These are phyloP conservation scores for Calonectria pseudoturangicola DNA, from an alignment of 2,329 filamentous ascomycete species.

Conservation along the genomic window DNA sequence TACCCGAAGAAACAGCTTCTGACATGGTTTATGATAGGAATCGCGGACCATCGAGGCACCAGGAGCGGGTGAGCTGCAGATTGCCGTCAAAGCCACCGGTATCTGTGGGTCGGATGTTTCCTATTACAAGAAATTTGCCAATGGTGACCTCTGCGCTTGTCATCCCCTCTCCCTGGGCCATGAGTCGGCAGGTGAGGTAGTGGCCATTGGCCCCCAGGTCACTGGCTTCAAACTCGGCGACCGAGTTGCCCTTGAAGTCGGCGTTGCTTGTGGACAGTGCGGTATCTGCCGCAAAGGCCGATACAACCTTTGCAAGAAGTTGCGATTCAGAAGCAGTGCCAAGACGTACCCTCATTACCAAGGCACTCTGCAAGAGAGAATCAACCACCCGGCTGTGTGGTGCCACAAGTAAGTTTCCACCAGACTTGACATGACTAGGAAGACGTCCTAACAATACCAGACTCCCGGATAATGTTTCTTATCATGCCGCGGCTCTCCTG, in stretches of 20 bases:
- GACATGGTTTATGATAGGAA: constrained; percentile 64
- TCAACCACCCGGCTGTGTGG: constrained; percentile 78
- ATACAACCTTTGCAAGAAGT: constrained; percentile 78
- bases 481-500: constrained; percentile 75
- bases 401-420: constrained; percentile 72
- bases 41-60: constrained; percentile 69
- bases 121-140: constrained; percentile 84
- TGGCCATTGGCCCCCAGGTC: constrained; percentile 72
- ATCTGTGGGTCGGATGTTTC: constrained; percentile 83
- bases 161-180: constrained; percentile 79
- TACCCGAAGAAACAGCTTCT: constrained; percentile 46
- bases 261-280: constrained; percentile 72
- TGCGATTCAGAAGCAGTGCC: constrained; percentile 77
- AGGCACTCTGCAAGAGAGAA: constrained; percentile 76
- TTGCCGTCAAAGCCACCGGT: constrained; percentile 79
- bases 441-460: constrained; percentile 57
- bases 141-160: constrained; percentile 80
- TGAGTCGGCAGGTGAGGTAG: constrained; percentile 76
- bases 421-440: background rate
- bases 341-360: constrained; percentile 79
- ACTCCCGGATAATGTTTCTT: constrained; percentile 75
- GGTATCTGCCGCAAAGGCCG: constrained; percentile 70
- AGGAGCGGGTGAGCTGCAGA: constrained; percentile 74
- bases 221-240: constrained; percentile 73
- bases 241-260: constrained; percentile 75